phyloP scores from a whole-genome alignment of 495 filamentous ascomycete genomes.

The Chaetomium cochliodes region DNA sequence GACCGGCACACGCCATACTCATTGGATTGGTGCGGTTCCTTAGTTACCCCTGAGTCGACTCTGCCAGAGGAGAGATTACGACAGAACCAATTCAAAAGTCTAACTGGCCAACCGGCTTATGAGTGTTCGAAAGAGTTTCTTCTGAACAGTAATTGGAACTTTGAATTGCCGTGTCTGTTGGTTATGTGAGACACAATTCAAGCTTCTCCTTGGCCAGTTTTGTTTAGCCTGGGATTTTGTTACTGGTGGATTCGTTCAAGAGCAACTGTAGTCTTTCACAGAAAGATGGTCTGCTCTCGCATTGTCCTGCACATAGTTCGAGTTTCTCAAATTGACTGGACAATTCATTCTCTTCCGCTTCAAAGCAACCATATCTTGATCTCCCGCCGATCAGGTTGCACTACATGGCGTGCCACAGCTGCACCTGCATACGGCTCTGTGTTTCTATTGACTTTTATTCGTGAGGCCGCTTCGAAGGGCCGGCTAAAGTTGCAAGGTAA shows the following conservation, averaged over 20 bases:
- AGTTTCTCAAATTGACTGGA: not conserved
- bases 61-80: not conserved
- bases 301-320: not conserved
- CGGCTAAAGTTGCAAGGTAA: too few relatives aligned
- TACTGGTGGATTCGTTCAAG: not conserved
- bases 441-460: not conserved
- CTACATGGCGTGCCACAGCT: not conserved
- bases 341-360: not conserved
- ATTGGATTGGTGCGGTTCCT: not conserved
- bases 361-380: not conserved
- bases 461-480: too few relatives aligned
- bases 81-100: not conserved
- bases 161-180: not conserved
- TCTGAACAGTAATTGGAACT: not conserved
- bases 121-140: not conserved
- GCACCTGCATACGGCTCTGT: not conserved
- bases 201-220: not conserved
- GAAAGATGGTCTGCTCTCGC: not conserved
- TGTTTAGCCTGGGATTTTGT: not conserved
- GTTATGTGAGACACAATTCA: not conserved
- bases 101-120: not conserved
- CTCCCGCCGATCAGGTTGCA: constrained; percentile 10
- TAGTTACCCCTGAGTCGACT: not conserved
- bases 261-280: not conserved
- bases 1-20: not conserved